A percentile compares a stretch with the other conserved stretches of the same genome.
phyloP scores from a whole-genome alignment of 352 stramenopile species.

The Plasmopara viticola region DNA sequence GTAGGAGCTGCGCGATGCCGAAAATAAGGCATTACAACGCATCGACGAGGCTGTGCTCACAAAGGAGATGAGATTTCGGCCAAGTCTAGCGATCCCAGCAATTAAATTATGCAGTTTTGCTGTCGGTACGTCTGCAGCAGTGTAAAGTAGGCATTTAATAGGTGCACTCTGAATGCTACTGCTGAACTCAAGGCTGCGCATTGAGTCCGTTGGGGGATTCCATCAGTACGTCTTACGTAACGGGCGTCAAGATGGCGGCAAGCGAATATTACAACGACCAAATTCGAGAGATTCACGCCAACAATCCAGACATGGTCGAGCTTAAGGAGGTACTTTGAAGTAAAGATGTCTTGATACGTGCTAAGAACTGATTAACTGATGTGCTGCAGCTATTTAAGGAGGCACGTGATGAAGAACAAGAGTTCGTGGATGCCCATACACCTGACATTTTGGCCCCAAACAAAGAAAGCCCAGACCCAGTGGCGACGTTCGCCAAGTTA shows the following conservation, averaged over 20 bases:
- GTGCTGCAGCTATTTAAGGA: constrained; percentile 56
- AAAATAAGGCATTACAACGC: constrained; percentile 44
- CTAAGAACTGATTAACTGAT: background rate
- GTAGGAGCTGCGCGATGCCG: constrained; percentile 42
- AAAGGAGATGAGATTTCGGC: constrained; percentile 56
- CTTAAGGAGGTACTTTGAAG: constrained; percentile 54
- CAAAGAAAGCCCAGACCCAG: constrained; percentile 28
- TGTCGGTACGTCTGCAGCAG: constrained; percentile 29
- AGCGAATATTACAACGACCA: constrained; percentile 88
- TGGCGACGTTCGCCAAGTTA: constrained; percentile 46
- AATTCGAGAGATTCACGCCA: constrained; percentile 79
- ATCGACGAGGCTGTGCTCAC: constrained; percentile 37
- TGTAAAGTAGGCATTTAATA: background rate
- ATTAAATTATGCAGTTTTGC: constrained; percentile 44
- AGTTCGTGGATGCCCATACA: constrained; percentile 56
- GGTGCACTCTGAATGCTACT: background rate
- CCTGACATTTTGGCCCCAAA: constrained; percentile 38
- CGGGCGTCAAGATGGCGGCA: constrained; percentile 68
- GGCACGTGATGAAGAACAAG: constrained; percentile 63
- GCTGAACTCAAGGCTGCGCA: constrained; percentile 24
- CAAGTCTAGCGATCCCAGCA: constrained; percentile 51
- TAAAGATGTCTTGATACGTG: background rate
- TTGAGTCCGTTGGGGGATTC: constrained; percentile 49
- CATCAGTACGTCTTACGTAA: constrained; percentile 60
- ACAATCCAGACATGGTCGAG: constrained; percentile 40